Evolutionary conservation across 2,329 filamentous ascomycete genomes (phyloP).

Genomic region (Sclerotinia borealis): DNA sequence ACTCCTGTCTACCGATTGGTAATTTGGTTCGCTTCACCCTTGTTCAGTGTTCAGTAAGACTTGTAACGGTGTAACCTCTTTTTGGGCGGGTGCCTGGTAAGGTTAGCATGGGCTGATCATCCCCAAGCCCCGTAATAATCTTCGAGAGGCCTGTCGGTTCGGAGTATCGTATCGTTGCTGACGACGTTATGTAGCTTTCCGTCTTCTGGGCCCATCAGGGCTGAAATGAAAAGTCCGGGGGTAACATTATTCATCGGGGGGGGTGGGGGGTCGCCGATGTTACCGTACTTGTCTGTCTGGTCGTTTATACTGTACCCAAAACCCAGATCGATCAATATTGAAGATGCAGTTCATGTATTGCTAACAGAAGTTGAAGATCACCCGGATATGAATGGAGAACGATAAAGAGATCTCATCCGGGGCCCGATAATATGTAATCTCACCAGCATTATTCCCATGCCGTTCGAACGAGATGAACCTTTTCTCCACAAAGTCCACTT

Average conservation of each 20-base stretch:
- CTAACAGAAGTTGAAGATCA: no score
- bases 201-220: no score
- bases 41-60: no score
- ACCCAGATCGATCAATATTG: not conserved
- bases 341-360: no score
- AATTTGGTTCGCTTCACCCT: no score
- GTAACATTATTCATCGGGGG: not conserved
- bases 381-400: no score
- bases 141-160: no score
- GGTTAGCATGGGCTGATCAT: not conserved
- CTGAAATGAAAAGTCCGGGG: not conserved
- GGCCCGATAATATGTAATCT: not conserved
- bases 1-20: not conserved
- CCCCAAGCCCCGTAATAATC: no score
- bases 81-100: not conserved
- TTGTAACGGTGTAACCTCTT: not conserved
- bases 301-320: not conserved
- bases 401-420: no score
- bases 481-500: not conserved
- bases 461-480: no score
- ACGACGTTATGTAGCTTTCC: no score
- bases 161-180: no score
- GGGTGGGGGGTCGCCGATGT: slow-evolving; percentile 1
- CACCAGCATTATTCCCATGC: not conserved
- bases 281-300: not conserved